A percentile compares a stretch with the other conserved stretches of the same genome.
Evolutionary conservation across 331 rosid species (phyloP).

Genomic region (Acacia concinna): DNA sequence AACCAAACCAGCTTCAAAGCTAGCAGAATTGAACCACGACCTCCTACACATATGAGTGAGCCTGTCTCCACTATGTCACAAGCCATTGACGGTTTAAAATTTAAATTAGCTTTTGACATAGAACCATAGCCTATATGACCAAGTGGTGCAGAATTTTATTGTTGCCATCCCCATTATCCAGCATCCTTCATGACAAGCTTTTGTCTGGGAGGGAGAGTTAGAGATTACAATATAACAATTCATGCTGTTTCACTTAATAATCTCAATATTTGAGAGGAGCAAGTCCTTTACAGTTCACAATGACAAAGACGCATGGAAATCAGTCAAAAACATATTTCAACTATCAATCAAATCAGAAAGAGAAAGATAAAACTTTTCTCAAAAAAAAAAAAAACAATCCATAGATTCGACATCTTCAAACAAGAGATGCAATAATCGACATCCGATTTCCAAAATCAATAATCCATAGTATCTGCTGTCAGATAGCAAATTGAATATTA

Average conservation of each 20-base stretch:
- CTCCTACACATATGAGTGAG: background rate
- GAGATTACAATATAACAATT: background rate
- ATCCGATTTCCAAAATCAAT: slow-evolving; percentile 6
- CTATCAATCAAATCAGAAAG: background rate
- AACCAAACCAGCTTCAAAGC: background rate
- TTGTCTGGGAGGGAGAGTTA: background rate
- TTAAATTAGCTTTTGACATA: background rate
- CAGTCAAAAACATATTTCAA: background rate
- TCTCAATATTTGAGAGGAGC: background rate
- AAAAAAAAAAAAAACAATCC: background rate
- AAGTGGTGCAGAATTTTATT: background rate
- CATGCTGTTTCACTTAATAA: background rate
- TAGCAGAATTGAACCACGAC: background rate
- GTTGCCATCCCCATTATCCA: background rate
- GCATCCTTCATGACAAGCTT: background rate
- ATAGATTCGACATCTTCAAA: slow-evolving; percentile 16
- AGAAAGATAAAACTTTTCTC: background rate
- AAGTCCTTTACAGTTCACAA: background rate
- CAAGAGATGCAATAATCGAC: background rate
- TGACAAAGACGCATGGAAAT: background rate
- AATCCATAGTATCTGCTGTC: background rate
- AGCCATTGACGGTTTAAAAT: background rate
- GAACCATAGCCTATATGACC: background rate
- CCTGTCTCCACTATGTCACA: background rate
- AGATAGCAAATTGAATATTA: background rate